These are phyloP conservation scores for Cutaneotrichosporon daszewskae DNA, from an alignment of 1,284 basidiomycete species.

Conservation along the genomic window DNA sequence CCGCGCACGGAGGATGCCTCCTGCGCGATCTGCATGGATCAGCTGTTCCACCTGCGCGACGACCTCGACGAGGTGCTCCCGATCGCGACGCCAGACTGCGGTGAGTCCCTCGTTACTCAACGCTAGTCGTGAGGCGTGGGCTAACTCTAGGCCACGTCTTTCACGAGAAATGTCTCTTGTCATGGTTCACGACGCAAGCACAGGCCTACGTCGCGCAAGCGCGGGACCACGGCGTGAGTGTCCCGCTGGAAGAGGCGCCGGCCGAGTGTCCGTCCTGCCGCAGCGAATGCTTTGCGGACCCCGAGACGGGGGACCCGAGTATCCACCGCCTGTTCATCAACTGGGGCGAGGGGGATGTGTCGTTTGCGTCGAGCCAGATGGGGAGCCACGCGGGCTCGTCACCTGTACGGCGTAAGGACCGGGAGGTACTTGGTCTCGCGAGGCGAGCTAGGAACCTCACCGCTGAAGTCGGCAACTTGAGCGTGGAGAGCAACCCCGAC, in stretches of 20 bases:
- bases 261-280: slow-evolving; percentile 39
- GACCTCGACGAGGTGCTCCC: slow-evolving; percentile 35
- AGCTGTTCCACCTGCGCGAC: slow-evolving; percentile 31
- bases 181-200: slow-evolving; percentile 34
- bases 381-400: neutral
- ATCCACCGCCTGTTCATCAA: slow-evolving; percentile 37
- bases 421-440: slow-evolving; percentile 26
- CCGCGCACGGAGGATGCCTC: slow-evolving; percentile 16
- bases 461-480: slow-evolving; percentile 21
- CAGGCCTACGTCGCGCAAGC: slow-evolving; percentile 18
- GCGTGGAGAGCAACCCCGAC: slow-evolving; percentile 18
- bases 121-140: too few relatives aligned
- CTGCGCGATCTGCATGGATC: slow-evolving; percentile 41
- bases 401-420: slow-evolving; percentile 13
- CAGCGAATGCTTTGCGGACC: slow-evolving; percentile 31
- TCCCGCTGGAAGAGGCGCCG: slow-evolving; percentile 18
- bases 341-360: slow-evolving; percentile 11
- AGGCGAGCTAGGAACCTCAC: slow-evolving; percentile 25
- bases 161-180: slow-evolving; percentile 33
- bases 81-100: slow-evolving; percentile 36
- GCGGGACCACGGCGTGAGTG: slow-evolving; percentile 14
- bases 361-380: neutral
- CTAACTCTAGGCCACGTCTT: slow-evolving; percentile 37
- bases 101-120: slow-evolving; percentile 20
- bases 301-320: slow-evolving; percentile 26